Evolutionary conservation across 192 early-diverging fungal genomes (phyloP).

Genomic region (Coemansia sp.): DNA sequence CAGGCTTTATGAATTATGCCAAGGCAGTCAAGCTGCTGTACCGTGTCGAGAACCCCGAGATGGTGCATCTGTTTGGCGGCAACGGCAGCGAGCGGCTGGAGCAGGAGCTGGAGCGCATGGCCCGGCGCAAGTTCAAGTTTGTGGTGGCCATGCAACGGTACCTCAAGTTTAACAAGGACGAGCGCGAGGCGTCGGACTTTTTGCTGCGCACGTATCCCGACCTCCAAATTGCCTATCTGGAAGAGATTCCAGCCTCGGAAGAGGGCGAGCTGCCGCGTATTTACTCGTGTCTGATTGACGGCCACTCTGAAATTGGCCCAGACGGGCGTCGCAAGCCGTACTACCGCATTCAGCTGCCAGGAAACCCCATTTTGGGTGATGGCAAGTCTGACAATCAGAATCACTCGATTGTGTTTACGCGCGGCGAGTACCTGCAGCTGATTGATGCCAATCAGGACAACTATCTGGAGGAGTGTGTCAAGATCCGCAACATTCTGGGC

Average conservation of each 20-base stretch:
- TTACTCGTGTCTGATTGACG: constrained; percentile 72
- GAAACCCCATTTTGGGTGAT: constrained; percentile 86
- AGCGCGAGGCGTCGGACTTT: constrained; percentile 73
- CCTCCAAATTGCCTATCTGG: constrained; percentile 77
- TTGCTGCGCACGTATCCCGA: constrained; percentile 73
- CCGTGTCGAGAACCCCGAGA: constrained; percentile 77
- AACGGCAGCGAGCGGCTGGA: constrained; percentile 66
- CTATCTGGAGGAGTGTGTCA: constrained; percentile 87
- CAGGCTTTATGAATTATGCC: constrained; percentile 84
- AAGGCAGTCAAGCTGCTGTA: constrained; percentile 81
- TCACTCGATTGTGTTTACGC: constrained; percentile 78
- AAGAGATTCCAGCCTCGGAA: constrained; percentile 61
- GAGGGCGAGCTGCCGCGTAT: constrained; percentile 63
- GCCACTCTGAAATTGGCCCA: constrained; percentile 62
- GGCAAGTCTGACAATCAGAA: constrained; percentile 92
- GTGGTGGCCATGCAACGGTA: constrained; percentile 83
- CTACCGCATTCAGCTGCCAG: constrained; percentile 74
- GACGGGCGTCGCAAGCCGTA: constrained; percentile 76
- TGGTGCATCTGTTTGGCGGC: constrained; percentile 62
- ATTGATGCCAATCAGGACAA: constrained; percentile 92
- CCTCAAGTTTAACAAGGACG: constrained; percentile 72
- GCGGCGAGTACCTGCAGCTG: constrained; percentile 83
- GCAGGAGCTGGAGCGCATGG: constrained; percentile 65
- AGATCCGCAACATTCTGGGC: constrained; percentile 80
- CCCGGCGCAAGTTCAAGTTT: constrained; percentile 78